Conservation (phyloP, 495 filamentous ascomycete species). For the Tuber indicum region DNA sequence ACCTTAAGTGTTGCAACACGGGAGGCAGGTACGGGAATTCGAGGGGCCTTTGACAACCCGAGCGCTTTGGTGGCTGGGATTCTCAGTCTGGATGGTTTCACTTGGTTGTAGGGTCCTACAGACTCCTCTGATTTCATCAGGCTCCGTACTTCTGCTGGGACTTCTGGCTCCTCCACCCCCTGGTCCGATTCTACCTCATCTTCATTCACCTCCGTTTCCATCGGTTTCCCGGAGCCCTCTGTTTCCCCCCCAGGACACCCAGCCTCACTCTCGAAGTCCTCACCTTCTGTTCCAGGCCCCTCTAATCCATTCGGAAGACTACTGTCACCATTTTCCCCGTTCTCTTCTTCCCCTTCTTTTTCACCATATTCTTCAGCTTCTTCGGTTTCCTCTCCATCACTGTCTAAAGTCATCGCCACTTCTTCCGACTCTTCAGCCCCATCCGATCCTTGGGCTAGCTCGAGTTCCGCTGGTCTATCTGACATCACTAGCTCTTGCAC, state of each 20-base stretch:
- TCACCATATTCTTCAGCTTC: background rate
- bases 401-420: background rate
- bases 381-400: background rate
- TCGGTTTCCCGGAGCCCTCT: background rate
- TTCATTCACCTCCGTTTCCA: background rate
- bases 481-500: constrained; percentile 1
- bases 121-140: background rate
- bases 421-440: background rate
- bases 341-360: background rate
- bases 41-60: background rate
- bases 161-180: background rate
- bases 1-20: background rate
- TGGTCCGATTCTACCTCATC: background rate
- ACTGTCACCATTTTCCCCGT: background rate
- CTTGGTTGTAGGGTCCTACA: background rate
- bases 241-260: background rate
- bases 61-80: background rate
- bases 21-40: background rate
- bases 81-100: background rate
- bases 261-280: background rate
- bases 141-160: background rate
- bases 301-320: background rate
- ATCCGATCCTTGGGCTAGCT: background rate
- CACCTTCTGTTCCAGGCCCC: background rate
- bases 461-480: constrained; percentile 1